Evolutionary conservation across 1,139 yeast species (phyloP).

Genomic region (Nakaseomyces kungkrabaensis): DNA sequence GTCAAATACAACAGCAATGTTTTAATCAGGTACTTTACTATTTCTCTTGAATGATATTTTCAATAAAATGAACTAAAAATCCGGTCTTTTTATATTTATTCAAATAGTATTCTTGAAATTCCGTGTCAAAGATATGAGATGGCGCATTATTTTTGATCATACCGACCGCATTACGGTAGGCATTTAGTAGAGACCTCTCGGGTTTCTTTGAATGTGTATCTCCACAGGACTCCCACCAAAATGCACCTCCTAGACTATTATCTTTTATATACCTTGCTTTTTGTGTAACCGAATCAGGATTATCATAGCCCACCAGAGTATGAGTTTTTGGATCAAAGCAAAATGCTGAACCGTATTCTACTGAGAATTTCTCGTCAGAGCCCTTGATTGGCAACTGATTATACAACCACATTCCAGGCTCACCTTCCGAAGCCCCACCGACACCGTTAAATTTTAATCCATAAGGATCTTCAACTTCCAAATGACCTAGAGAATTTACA

Average conservation of each 20-base stretch:
- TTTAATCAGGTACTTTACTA: not conserved
- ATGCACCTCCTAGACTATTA: constrained; percentile 62
- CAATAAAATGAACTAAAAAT: constrained; percentile 9
- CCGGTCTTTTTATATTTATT: constrained; percentile 12
- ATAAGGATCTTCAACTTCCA: constrained; percentile 2
- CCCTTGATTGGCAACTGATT: constrained; percentile 41
- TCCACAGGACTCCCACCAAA: constrained; percentile 94
- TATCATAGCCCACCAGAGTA: constrained; percentile 59
- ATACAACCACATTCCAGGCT: constrained; percentile 47
- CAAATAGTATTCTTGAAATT: constrained; percentile 16
- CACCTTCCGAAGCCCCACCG: constrained; percentile 38
- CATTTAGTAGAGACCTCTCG: constrained; percentile 33
- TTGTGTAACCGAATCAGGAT: constrained; percentile 37
- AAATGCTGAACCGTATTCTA: constrained; percentile 46
- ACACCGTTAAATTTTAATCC: constrained; percentile 41
- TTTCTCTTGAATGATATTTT: not conserved
- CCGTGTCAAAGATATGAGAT: constrained; percentile 14
- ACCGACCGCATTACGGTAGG: constrained; percentile 13
- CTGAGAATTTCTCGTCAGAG: constrained; percentile 42
- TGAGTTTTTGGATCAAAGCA: constrained; percentile 36
- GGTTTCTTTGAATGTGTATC: constrained; percentile 34
- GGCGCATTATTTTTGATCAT: constrained; percentile 8
- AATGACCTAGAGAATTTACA: constrained; percentile 11
- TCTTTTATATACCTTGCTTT: constrained; percentile 53
- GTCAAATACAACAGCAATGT: not conserved